A percentile compares a stretch with the other conserved stretches of the same genome.
Evolutionary conservation across 208 protist genomes (phyloP).

Genomic region (Angomonas desouzai): DNA sequence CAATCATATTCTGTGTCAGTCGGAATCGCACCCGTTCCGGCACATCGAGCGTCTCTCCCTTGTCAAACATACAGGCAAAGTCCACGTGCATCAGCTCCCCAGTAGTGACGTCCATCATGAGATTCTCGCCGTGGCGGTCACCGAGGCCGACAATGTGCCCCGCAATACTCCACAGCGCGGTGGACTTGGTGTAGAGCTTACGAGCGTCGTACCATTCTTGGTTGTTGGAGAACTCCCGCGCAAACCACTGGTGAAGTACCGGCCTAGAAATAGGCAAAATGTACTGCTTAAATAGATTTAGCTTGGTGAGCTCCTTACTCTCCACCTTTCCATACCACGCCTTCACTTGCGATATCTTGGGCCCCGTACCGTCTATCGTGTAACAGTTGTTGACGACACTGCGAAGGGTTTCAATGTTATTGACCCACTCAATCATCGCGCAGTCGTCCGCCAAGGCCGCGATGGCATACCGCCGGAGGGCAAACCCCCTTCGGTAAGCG

Average conservation of each 20-base stretch:
- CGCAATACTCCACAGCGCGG: conserved; percentile 94
- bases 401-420: conserved; percentile 77
- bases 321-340: conserved; percentile 67
- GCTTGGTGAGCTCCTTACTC: conserved; percentile 46
- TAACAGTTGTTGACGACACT: conserved; percentile 80
- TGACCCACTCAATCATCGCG: conserved; percentile 96
- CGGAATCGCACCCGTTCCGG: conserved; percentile 96
- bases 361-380: conserved; percentile 52
- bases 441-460: conserved; percentile 88
- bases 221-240: conserved; percentile 78
- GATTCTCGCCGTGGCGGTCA: conserved; percentile 95
- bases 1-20: conserved; percentile 95
- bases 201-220: conserved; percentile 90
- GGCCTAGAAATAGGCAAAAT: conserved; percentile 79
- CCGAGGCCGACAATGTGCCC: conserved; percentile 94
- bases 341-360: conserved; percentile 58
- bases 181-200: conserved; percentile 81
- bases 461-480: conserved; percentile 83
- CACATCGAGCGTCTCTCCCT: conserved; percentile 90
- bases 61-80: conserved; percentile 97
- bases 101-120: conserved; percentile 86
- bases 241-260: conserved; percentile 94
- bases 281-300: conserved; percentile 66
- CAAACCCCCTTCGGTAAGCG: conserved; percentile 77
- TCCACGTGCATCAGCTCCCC: conserved; percentile 94